Conservation (phyloP, 2,329 filamentous ascomycete species). For the Arthrinium puccinioides region DNA sequence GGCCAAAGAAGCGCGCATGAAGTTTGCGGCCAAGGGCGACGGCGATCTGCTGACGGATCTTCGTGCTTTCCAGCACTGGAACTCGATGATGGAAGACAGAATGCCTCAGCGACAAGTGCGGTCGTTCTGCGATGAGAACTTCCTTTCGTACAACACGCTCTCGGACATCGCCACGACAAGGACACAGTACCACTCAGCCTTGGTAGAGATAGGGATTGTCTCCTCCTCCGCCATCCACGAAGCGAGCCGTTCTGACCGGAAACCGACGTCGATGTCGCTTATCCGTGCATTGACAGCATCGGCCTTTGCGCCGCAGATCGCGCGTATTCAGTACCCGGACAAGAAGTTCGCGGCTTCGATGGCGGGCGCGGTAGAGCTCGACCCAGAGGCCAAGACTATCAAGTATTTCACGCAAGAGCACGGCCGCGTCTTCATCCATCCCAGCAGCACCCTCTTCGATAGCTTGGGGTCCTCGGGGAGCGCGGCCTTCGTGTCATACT, state of each 20-base stretch:
- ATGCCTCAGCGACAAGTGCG: conserved; percentile 57
- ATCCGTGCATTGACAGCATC: conserved; percentile 65
- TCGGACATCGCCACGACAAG: conserved; percentile 83
- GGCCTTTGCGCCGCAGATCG: conserved; percentile 78
- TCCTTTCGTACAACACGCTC: conserved; percentile 75
- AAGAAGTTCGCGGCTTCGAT: conserved; percentile 89
- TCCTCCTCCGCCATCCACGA: conserved; percentile 18
- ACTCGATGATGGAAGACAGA: conserved; percentile 52
- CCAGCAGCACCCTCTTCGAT: conserved; percentile 78
- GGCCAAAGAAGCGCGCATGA: conserved; percentile 66
- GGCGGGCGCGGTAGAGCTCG: conserved; percentile 83
- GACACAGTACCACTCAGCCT: conserved; percentile 75
- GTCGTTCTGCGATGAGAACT: conserved; percentile 77
- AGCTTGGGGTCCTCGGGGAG: conserved; percentile 70
- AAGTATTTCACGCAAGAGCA: conserved; percentile 87
- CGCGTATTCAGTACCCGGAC: conserved; percentile 86
- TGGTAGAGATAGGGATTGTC: conserved; percentile 80
- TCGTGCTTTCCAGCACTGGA: conserved; percentile 77
- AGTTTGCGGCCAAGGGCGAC: conserved; percentile 68
- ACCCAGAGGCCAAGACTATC: conserved; percentile 86
- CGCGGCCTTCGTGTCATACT: conserved; percentile 79
- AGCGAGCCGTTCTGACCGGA: not conserved
- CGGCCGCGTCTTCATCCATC: conserved; percentile 87
- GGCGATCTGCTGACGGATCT: conserved; percentile 88
- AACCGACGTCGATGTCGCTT: conserved; percentile 35